A percentile compares a stretch with the other conserved stretches of the same genome.
Evolutionary conservation across 2,329 filamentous ascomycete species (phyloP).

Genomic region (Beauveria medogensis): DNA sequence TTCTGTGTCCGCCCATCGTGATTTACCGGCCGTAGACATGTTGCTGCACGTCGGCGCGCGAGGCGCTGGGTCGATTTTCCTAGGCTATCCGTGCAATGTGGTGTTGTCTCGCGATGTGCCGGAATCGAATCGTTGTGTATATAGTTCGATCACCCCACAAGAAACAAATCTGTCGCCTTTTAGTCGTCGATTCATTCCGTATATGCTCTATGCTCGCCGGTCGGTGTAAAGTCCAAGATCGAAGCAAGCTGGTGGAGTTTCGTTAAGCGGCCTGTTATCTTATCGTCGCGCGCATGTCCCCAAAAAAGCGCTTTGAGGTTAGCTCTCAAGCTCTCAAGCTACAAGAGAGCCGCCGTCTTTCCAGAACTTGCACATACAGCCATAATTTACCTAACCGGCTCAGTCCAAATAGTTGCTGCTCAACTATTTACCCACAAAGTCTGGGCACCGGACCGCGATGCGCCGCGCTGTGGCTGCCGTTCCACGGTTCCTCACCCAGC

Average conservation of each 20-base stretch:
- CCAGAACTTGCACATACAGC: not conserved
- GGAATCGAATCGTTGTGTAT: not conserved
- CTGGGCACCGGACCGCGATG: not conserved
- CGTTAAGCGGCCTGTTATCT: not conserved
- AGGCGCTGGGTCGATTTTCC: not conserved
- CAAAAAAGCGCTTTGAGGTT: not conserved
- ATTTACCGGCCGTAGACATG: constrained; percentile 58
- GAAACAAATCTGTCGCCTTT: not conserved
- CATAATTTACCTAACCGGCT: not conserved
- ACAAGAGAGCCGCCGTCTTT: not conserved
- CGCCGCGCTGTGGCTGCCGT: constrained; percentile 7
- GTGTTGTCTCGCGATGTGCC: constrained; percentile 1
- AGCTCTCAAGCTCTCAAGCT: constrained; percentile 8
- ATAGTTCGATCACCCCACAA: not conserved
- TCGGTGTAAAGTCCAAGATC: not conserved
- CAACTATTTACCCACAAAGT: not conserved
- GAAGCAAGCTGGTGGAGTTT: constrained; percentile 7
- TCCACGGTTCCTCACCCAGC: constrained; percentile 9
- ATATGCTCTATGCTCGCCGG: not conserved
- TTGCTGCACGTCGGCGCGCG: not conserved
- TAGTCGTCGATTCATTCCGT: not conserved
- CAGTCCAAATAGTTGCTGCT: not conserved
- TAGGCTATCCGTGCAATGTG: constrained; percentile 1
- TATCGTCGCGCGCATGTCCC: not conserved
- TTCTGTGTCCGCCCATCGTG: constrained; percentile 81